Conservation (phyloP, 305 asterid genomes). For the Plantago lanceolata region DNA sequence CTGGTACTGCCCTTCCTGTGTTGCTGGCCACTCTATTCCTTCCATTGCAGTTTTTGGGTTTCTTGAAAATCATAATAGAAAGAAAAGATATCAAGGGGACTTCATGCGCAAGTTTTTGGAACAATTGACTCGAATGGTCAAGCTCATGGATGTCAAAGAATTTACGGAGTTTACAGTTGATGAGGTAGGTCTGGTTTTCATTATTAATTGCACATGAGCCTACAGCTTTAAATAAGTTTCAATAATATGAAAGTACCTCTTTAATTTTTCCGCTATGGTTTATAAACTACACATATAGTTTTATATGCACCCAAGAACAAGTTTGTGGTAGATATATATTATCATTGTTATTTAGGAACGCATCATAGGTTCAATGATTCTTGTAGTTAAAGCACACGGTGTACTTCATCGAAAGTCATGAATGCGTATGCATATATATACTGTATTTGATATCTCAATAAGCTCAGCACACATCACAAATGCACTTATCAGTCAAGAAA, state of each 20-base stretch:
- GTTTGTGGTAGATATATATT: too few species aligned
- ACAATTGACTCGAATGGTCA: conserved; percentile 52
- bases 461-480: too few species aligned
- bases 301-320: too few species aligned
- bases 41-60: conserved; percentile 35
- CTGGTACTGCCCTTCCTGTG: conserved; percentile 97
- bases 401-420: not conserved
- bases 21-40: conserved; percentile 45
- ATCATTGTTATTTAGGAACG: too few species aligned
- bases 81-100: conserved; percentile 45
- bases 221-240: too few species aligned
- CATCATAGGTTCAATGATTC: not conserved
- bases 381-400: not conserved
- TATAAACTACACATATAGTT: too few species aligned
- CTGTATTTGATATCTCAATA: too few species aligned
- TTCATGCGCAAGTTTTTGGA: conserved; percentile 46
- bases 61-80: conserved; percentile 31
- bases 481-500: too few species aligned
- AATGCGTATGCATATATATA: too few species aligned
- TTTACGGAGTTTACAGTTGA: conserved; percentile 74
- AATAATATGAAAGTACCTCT: too few species aligned
- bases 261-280: too few species aligned
- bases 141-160: conserved; percentile 66
- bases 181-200: conserved; percentile 69
- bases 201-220: not conserved